Conservation (phyloP, 768 basidiomycete genomes). For the Dacryopinax primogenitus region DNA sequence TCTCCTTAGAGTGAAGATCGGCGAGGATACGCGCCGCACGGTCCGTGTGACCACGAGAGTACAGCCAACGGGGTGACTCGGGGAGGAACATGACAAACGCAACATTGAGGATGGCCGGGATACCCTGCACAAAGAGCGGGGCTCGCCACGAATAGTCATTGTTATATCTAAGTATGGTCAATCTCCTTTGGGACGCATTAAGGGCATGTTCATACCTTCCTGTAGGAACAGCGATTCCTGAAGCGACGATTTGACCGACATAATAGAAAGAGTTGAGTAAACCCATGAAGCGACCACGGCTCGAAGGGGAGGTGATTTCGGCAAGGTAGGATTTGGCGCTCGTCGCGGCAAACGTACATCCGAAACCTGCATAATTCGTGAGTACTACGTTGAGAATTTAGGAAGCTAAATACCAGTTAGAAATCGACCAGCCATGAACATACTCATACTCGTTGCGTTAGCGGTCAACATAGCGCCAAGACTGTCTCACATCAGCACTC, state of each 20-base stretch:
- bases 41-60: conserved; percentile 35
- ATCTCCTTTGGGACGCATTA: no score
- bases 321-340: conserved; percentile 41
- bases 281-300: conserved; percentile 40
- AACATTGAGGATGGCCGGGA: conserved; percentile 39
- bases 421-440: conserved; percentile 39
- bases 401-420: conserved; percentile 32
- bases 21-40: conserved; percentile 37
- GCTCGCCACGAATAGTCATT: conserved; percentile 39
- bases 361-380: conserved; percentile 26
- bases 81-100: conserved; percentile 37
- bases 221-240: conserved; percentile 44
- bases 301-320: conserved; percentile 38
- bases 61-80: conserved; percentile 46
- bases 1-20: conserved; percentile 36
- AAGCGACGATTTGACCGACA: conserved; percentile 43
- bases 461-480: conserved; percentile 40
- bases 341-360: conserved; percentile 35
- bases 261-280: conserved; percentile 44
- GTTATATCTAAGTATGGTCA: no score
- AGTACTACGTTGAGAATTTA: background rate
- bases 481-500: conserved; percentile 21
- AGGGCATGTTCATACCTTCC: conserved; percentile 27
- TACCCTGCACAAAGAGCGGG: conserved; percentile 39
- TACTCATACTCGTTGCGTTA: conserved; percentile 32